phyloP scores from a whole-genome alignment of 352 stramenopile species.

The Phytopythium chamaehyphon region DNA sequence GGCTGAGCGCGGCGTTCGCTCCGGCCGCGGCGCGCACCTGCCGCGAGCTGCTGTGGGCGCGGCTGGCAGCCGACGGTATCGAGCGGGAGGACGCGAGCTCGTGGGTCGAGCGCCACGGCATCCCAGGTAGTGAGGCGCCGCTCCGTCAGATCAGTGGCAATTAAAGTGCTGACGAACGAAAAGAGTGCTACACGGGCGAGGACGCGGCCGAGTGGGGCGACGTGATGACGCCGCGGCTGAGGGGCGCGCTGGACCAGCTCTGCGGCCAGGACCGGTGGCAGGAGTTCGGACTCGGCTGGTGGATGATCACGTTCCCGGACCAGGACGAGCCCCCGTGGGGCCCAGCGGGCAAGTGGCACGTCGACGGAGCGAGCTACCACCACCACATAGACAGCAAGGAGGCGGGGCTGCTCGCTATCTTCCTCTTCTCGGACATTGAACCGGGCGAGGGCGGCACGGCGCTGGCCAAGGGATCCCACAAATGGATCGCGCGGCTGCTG shows the following conservation, averaged over 20 bases:
- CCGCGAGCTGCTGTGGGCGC: constrained; percentile 43
- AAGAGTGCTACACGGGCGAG: constrained; percentile 44
- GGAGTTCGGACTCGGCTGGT: constrained; percentile 77
- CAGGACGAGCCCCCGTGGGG: constrained; percentile 49
- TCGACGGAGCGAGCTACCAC: constrained; percentile 72
- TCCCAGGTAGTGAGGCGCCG: constrained; percentile 30
- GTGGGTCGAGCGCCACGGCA: constrained; percentile 58
- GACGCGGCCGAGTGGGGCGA: constrained; percentile 38
- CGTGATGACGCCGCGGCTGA: constrained; percentile 40
- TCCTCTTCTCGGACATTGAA: constrained; percentile 73
- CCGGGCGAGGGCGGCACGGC: constrained; percentile 63
- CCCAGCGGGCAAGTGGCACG: constrained; percentile 74
- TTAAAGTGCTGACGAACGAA: background rate
- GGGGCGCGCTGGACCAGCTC: constrained; percentile 61
- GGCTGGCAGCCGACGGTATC: constrained; percentile 33
- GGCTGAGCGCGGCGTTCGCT: constrained; percentile 53
- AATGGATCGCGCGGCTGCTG: constrained; percentile 50
- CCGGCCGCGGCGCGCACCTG: constrained; percentile 31
- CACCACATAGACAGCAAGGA: constrained; percentile 69
- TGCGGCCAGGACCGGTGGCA: constrained; percentile 61
- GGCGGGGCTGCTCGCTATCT: constrained; percentile 73
- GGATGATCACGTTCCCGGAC: constrained; percentile 78
- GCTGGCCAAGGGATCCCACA: constrained; percentile 62
- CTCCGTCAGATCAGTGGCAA: background rate
- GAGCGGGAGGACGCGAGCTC: constrained; percentile 26